Evolutionary conservation across 179 eudicot species (phyloP).

Genomic region (Kewa caespitosa): DNA sequence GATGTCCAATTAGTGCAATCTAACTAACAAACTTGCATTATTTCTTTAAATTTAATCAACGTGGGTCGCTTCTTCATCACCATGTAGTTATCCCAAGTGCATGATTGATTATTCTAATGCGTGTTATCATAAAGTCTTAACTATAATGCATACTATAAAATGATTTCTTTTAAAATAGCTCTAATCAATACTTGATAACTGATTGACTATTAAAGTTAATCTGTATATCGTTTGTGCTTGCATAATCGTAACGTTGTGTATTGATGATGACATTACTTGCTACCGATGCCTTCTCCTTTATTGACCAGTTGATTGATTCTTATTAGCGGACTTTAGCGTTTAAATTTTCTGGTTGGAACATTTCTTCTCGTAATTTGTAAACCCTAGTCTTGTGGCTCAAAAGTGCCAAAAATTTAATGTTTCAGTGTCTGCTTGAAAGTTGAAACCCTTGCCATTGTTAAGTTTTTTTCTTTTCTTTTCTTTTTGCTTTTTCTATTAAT

Average conservation of each 20-base stretch:
- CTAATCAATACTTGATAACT: background rate
- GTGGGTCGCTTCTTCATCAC: constrained; percentile 22
- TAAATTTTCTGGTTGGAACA: too few relatives aligned
- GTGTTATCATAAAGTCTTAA: constrained; percentile 2
- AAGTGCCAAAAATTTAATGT: too few relatives aligned
- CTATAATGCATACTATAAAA: background rate
- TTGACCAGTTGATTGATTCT: constrained; percentile 1
- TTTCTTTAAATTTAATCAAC: constrained; percentile 21
- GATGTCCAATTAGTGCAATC: constrained; percentile 24
- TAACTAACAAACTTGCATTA: constrained; percentile 15
- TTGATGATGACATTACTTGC: background rate
- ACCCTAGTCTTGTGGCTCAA: too few relatives aligned
- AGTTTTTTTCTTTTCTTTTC: background rate
- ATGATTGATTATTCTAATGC: background rate
- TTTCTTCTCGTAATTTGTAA: too few relatives aligned
- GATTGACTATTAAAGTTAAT: constrained; percentile 18
- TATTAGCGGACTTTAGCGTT: too few relatives aligned
- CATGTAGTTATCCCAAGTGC: constrained; percentile 17
- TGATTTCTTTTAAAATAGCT: background rate
- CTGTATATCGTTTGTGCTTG: constrained; percentile 7
- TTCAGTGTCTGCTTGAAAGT: too few relatives aligned
- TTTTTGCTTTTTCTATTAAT: too few relatives aligned
- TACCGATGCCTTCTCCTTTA: background rate
- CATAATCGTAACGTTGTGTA: constrained; percentile 3
- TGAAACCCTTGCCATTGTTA: too few relatives aligned